Evolutionary conservation across 2,329 filamentous ascomycete species (phyloP).

Genomic region (Triangularia setosa): DNA sequence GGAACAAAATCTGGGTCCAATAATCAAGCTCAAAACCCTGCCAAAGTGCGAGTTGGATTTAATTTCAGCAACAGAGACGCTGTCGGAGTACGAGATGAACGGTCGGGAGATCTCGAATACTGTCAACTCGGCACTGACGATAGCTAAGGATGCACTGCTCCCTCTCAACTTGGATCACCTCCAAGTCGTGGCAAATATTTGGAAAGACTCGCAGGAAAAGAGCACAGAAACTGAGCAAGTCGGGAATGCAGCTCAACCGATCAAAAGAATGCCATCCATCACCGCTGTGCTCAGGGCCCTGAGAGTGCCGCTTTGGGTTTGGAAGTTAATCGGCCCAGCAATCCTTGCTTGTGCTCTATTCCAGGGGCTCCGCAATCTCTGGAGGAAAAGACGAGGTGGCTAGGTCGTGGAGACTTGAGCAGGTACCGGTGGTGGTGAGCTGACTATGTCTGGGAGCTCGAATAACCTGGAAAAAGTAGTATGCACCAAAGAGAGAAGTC

Average conservation of each 20-base stretch:
- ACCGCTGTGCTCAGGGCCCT: background rate
- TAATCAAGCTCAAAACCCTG: slow-evolving; percentile 13
- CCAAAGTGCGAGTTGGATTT: slow-evolving; percentile 22
- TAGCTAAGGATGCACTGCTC: slow-evolving; percentile 8
- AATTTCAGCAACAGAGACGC: slow-evolving; percentile 32
- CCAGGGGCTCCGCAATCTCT: background rate
- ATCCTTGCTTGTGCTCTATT: background rate
- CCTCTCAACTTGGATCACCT: slow-evolving; percentile 4
- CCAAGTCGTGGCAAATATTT: background rate
- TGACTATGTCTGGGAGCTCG: too few relatives aligned
- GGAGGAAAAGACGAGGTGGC: background rate
- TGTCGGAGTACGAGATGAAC: slow-evolving; percentile 31
- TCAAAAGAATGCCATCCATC: background rate
- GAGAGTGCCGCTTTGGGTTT: background rate
- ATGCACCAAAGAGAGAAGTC: too few relatives aligned
- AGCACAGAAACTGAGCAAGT: background rate
- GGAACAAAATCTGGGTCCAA: background rate
- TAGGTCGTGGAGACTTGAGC: background rate
- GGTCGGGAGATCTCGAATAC: slow-evolving; percentile 25
- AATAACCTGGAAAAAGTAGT: too few relatives aligned
- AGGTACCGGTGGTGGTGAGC: too few relatives aligned
- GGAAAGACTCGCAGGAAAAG: slow-evolving; percentile 1
- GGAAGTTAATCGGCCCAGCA: background rate
- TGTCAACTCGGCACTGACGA: slow-evolving; percentile 17
- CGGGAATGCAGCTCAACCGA: background rate